Evolutionary conservation across 2,329 filamentous ascomycete genomes (phyloP), one percentile per base, ranked within the genome.

Genomic region (Fusarium liriodendri): DNA sequence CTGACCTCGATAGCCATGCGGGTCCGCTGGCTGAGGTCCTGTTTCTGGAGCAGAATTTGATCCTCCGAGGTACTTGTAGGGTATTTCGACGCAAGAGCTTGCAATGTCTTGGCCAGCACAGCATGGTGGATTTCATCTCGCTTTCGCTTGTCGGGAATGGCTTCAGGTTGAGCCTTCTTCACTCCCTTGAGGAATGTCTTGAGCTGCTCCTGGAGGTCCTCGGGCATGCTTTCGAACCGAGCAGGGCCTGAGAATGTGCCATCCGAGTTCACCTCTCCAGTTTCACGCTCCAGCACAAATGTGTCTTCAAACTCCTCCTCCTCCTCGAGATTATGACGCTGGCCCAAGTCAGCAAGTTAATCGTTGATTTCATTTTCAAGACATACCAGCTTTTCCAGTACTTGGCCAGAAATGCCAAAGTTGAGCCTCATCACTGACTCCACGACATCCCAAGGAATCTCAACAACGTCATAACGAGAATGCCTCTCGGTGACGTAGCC

Each of bases 401-500:
- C 77, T 14, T 80, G 74, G 3, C 80, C 79, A 1, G 84, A 80
- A 20, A 85, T 69, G 2, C 80, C 78, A 55, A 89, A 80, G 20
- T 83, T 78, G 13, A 81, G 77, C 20, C 81, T 80, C 38, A 87
- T 76, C 9, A 87, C 83, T 1, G 83, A 81, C 50, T 88, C 82
- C 25, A 96, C 86, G 10, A 90, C 77, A 0, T 86, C 84, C 84
- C 92, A 90, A 0, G 93, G 87, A 37, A 98, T 83, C 80, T 98
- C 95, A 1, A 94, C 92, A 1, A 97, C 94, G 76, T 98, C 95
- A 81, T 95, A 95, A 45, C 91, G 87, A 11, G 90, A 85, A 77
- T 98, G 95, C 73, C 92, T 92, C 32, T 89, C 84, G 0, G 94
- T 96, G n/a, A 95, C 90, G 78, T 97, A 98, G 20, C 95, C 95